Evolutionary conservation across 2,329 filamentous ascomycete species (phyloP).

Genomic region (Fusarium citri): DNA sequence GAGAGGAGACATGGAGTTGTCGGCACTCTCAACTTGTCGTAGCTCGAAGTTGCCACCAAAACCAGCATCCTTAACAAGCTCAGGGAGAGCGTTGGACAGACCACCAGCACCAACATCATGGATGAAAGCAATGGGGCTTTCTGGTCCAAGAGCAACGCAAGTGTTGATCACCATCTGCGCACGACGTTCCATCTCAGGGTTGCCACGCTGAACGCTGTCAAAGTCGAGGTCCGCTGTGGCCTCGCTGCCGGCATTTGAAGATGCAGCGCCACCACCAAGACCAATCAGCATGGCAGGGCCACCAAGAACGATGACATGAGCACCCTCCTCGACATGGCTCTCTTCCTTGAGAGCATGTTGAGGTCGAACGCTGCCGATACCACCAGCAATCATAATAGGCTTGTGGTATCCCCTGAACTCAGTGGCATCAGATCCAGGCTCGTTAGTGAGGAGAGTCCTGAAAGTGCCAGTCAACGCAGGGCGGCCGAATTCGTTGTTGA

Average conservation of each 20-base stretch:
- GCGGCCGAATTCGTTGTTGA: constrained; percentile 98
- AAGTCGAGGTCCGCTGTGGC: constrained; percentile 94
- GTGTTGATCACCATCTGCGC: constrained; percentile 99
- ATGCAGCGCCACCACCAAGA: constrained; percentile 93
- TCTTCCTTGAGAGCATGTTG: constrained; percentile 90
- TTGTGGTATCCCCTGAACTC: constrained; percentile 96
- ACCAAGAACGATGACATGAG: constrained; percentile 90
- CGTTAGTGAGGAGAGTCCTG: constrained; percentile 80
- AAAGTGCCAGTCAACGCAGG: constrained; percentile 92
- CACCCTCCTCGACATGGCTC: constrained; percentile 83
- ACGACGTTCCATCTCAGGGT: constrained; percentile 93
- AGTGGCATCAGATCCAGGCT: constrained; percentile 59
- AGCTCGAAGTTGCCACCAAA: constrained; percentile 93
- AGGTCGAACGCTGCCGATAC: constrained; percentile 90
- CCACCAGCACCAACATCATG: constrained; percentile 98
- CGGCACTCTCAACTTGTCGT: constrained; percentile 91
- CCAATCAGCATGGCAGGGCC: constrained; percentile 98
- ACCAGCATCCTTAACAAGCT: constrained; percentile 91
- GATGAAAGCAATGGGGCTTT: constrained; percentile 95
- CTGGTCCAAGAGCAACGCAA: constrained; percentile 83
- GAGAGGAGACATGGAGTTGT: constrained; percentile 91
- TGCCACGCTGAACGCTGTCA: constrained; percentile 95
- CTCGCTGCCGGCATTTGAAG: constrained; percentile 88
- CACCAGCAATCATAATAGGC: constrained; percentile 98
- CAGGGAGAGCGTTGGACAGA: constrained; percentile 73